A percentile compares a stretch with the other conserved stretches of the same genome.
phyloP scores from a whole-genome alignment of 306 rosid species.

The Cyclanthera cordifolia region DNA sequence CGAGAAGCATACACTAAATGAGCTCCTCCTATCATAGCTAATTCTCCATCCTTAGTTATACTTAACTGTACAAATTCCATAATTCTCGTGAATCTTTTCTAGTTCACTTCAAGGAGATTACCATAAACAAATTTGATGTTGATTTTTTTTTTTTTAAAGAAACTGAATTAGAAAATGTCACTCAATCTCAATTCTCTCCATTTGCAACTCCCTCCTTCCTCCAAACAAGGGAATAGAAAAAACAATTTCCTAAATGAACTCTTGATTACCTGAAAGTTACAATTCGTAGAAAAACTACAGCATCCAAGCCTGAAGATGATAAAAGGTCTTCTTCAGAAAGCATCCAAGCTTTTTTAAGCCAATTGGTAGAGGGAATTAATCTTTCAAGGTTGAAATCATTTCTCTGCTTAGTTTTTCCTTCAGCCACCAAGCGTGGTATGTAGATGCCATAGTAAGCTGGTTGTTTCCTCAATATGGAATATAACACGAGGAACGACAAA shows the following conservation, averaged over 20 bases:
- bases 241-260: neutral
- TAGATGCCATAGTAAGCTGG: slow-evolving; percentile 66
- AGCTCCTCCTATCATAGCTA: neutral
- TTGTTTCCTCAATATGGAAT: slow-evolving; percentile 69
- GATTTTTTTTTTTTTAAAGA: too few relatives aligned
- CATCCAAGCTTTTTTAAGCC: slow-evolving; percentile 64
- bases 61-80: neutral
- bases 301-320: slow-evolving; percentile 58
- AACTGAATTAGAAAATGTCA: neutral
- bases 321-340: slow-evolving; percentile 77
- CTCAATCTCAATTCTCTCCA: neutral
- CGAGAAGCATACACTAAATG: neutral
- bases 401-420: slow-evolving; percentile 43
- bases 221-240: neutral
- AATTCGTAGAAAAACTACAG: slow-evolving; percentile 62
- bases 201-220: neutral
- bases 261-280: slow-evolving; percentile 54
- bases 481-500: slow-evolving; percentile 55
- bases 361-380: slow-evolving; percentile 65
- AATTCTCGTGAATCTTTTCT: neutral
- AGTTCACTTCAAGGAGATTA: neutral
- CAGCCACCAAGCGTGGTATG: slow-evolving; percentile 49
- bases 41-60: neutral
- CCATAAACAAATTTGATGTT: neutral
- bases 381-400: slow-evolving; percentile 58